Base-by-base conservation (phyloP, 1,284 basidiomycete species). In the Sporisorium graminicola region DNA sequence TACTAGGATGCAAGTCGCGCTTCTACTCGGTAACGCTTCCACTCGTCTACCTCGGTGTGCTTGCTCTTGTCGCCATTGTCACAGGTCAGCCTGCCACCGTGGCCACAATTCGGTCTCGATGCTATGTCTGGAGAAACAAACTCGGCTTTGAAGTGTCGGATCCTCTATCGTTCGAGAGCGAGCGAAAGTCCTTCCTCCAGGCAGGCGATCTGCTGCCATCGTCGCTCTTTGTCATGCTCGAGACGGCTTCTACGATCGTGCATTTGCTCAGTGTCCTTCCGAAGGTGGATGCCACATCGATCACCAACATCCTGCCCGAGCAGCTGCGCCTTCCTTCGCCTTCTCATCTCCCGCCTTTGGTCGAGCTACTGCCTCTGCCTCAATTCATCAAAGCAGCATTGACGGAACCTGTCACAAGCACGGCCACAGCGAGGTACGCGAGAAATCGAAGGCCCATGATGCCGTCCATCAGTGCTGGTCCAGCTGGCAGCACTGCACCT, bases 331-430 rank as follows among this genome's bases (percentile, higher is more conserved):
- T 78, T 2, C 76, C 72, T 9, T 78, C 76, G 9, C 76, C 76
- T n/a, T 78, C 76, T 12, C 76, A 78, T 58, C 44, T 63, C 44
- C 76, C 76, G 18, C 60, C 67, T 1, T 27, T 78, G 44, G 22
- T 74, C 2, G 70, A 74, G 29, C 43, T 78, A 37, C 58, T 75
- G 26, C 66, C 72, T 8, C 16, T 75, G 13, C 76, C 74, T 8
- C 37, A 49, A 3, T 46, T 52, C 14, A 12, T 76, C 26, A 67
- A 56, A 29, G 61, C 60, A 20, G 74, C 58, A 0, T 40, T 69
- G 56, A 58, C 64, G 6, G 66, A 63, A 14, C 50, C 66, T 14
- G 57, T 56, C 14, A 27, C 57, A 9, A 58, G 18, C 24, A 35
- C 59, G 5, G 26, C 52, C 1, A 55, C 64, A 9, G 43, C 57